These are phyloP conservation scores for Geotrichum phurueaensis DNA, from an alignment of 1,139 yeast genomes.

Conservation along the genomic window DNA sequence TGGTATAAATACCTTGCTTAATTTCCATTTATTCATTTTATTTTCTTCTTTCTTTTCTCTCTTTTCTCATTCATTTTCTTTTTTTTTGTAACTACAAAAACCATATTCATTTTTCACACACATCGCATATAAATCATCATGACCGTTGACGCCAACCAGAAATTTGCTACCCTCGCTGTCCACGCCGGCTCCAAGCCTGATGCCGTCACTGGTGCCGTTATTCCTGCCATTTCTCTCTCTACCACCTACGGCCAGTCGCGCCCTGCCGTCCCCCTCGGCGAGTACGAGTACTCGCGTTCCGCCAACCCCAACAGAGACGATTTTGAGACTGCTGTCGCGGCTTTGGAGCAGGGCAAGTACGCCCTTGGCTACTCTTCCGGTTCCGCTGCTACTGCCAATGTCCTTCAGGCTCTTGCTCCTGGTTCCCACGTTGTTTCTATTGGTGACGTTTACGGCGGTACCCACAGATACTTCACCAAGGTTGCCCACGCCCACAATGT, in stretches of 20 bases:
- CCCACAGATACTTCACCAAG: slow-evolving; percentile 84
- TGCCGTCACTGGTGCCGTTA: slow-evolving; percentile 76
- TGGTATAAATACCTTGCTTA: background rate
- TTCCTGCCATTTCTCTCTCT: slow-evolving; percentile 75
- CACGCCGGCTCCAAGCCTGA: slow-evolving; percentile 80
- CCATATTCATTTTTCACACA: background rate
- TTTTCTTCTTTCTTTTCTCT: background rate
- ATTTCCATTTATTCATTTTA: background rate
- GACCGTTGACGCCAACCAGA: slow-evolving; percentile 13
- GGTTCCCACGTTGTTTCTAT: slow-evolving; percentile 73
- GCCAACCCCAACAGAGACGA: slow-evolving; percentile 85
- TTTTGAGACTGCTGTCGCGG: slow-evolving; percentile 75
- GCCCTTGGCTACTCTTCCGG: slow-evolving; percentile 84
- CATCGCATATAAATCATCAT: background rate
- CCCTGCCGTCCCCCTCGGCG: slow-evolving; percentile 74
- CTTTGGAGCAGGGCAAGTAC: slow-evolving; percentile 69
- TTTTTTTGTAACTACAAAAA: background rate
- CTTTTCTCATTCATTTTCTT: background rate
- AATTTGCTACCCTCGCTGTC: slow-evolving; percentile 73
- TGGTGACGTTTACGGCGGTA: slow-evolving; percentile 91
- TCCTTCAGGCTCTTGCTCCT: slow-evolving; percentile 66
- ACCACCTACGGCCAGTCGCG: slow-evolving; percentile 80
- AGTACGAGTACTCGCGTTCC: slow-evolving; percentile 80
- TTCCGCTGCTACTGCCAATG: slow-evolving; percentile 76
- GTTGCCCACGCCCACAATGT: slow-evolving; percentile 81